Evolutionary conservation across 768 basidiomycete species (phyloP).

Genomic region (Lactifluus rugatus): DNA sequence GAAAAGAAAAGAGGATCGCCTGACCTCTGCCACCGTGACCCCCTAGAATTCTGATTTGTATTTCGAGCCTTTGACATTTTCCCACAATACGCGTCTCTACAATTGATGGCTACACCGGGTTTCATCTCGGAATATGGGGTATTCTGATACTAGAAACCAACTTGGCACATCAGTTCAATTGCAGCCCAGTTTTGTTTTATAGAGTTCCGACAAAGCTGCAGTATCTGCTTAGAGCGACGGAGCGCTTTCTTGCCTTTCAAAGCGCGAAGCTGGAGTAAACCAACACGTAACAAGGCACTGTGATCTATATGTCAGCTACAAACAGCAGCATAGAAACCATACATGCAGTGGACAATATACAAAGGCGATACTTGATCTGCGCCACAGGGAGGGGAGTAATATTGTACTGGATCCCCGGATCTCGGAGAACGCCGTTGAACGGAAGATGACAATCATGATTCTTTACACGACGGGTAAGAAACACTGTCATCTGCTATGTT

Average conservation of each 20-base stretch:
- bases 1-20: neutral
- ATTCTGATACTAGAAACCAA: too few relatives aligned
- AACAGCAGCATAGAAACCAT: neutral
- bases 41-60: neutral
- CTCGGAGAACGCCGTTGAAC: conserved; percentile 8
- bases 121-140: neutral
- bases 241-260: neutral
- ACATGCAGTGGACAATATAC: neutral
- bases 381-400: conserved; percentile 1
- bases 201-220: neutral
- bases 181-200: neutral
- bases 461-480: neutral
- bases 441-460: conserved; percentile 4
- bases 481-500: neutral
- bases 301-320: neutral
- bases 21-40: neutral
- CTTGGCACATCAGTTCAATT: neutral
- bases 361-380: neutral
- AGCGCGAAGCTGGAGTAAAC: neutral
- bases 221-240: neutral
- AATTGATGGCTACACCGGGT: neutral
- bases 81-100: neutral
- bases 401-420: neutral
- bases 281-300: neutral
- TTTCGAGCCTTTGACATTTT: neutral